Evolutionary conservation across 768 basidiomycete species (phyloP).

Genomic region (Boletus subparvulus): DNA sequence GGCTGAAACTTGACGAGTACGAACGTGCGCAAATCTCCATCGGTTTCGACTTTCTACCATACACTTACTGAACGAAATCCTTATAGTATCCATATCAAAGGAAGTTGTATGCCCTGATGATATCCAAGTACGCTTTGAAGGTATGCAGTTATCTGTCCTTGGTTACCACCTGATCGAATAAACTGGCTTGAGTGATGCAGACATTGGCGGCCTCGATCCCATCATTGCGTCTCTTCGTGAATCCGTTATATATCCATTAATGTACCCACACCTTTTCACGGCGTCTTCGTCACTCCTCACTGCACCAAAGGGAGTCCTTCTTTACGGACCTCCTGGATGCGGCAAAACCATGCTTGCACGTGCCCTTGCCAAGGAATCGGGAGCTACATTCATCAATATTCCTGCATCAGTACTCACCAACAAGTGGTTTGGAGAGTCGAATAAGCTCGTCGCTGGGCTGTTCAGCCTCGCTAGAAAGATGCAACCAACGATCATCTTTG

Average conservation of each 20-base stretch:
- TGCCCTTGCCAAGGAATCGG: conserved; percentile 94
- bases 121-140: conserved; percentile 72
- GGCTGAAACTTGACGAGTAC: conserved; percentile 84
- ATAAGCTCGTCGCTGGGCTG: conserved; percentile 92
- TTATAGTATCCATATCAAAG: conserved; percentile 76
- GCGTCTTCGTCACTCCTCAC: conserved; percentile 78
- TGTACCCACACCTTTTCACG: conserved; percentile 85
- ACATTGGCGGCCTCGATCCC: conserved; percentile 91
- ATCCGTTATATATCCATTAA: conserved; percentile 92
- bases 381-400: conserved; percentile 94
- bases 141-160: conserved; percentile 37
- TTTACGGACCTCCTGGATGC: conserved; percentile 96
- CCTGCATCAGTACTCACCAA: conserved; percentile 71
- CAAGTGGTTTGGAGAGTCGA: conserved; percentile 88
- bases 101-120: conserved; percentile 94
- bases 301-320: conserved; percentile 93
- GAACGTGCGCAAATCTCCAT: conserved; percentile 61
- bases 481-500: conserved; percentile 96
- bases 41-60: too few relatives aligned
- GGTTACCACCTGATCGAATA: neutral
- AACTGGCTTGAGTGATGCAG: conserved; percentile 34
- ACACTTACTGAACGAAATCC: neutral
- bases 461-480: conserved; percentile 93
- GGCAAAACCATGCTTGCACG: conserved; percentile 99
- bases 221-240: conserved; percentile 90